A percentile compares a stretch with the other conserved stretches of the same genome.
These are phyloP conservation scores for Purpureocillium takamizusanense DNA, from an alignment of 2,329 filamentous ascomycete species.

Conservation along the genomic window DNA sequence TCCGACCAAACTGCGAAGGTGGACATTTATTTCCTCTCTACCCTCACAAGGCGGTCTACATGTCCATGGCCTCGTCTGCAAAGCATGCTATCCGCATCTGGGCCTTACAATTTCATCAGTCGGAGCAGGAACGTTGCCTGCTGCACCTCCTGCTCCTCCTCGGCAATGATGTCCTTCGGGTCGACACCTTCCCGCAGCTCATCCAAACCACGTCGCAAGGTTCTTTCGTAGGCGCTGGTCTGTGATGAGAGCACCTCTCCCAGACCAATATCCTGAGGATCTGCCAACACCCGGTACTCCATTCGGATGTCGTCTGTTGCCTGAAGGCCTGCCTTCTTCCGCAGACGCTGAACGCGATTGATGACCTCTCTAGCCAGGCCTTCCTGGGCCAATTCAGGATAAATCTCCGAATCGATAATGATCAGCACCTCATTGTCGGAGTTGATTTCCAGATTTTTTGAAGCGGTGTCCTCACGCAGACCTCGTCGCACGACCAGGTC, in stretches of 20 bases:
- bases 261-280: constrained; percentile 69
- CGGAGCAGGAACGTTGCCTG: constrained; percentile 73
- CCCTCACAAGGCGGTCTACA: no score
- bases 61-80: no score
- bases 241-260: constrained; percentile 62
- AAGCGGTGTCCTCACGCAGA: constrained; percentile 62
- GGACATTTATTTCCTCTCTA: no score
- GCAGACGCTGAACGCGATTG: constrained; percentile 81
- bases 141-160: constrained; percentile 81
- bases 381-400: constrained; percentile 80
- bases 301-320: constrained; percentile 93
- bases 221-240: constrained; percentile 62
- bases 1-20: no score
- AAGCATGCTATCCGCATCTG: no score
- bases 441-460: constrained; percentile 73
- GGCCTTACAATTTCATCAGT: constrained; percentile 58
- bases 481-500: constrained; percentile 73
- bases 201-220: constrained; percentile 67
- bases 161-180: constrained; percentile 47
- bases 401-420: constrained; percentile 74
- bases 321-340: constrained; percentile 87
- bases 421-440: constrained; percentile 85
- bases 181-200: constrained; percentile 15
- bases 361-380: constrained; percentile 88
- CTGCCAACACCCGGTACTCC: constrained; percentile 75